Evolutionary conservation across 345 rosid genomes (phyloP).

Genomic region (Populus euphratica): DNA sequence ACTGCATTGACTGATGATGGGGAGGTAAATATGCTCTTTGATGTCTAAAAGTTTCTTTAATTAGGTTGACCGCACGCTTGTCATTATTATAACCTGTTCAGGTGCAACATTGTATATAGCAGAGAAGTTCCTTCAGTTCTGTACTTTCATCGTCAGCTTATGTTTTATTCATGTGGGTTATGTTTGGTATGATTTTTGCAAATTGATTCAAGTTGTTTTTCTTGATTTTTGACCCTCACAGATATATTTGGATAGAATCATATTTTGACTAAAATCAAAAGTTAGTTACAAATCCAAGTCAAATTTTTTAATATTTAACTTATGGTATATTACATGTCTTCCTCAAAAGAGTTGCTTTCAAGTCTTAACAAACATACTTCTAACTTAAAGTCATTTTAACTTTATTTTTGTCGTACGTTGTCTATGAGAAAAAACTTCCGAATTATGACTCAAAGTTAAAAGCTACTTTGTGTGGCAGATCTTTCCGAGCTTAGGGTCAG

Average conservation of each 20-base stretch:
- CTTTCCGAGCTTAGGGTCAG: not conserved
- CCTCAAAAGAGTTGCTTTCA: too few species aligned
- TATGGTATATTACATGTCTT: too few species aligned
- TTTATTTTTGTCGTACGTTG: too few species aligned
- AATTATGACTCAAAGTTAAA: too few species aligned
- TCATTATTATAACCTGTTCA: not conserved
- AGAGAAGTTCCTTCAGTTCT: conserved; percentile 1
- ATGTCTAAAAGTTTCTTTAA: conserved; percentile 1
- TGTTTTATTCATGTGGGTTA: not conserved
- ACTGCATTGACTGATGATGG: conserved; percentile 78
- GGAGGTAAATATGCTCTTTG: conserved; percentile 49
- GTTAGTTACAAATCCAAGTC: too few species aligned
- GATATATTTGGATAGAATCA: too few species aligned
- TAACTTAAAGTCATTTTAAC: too few species aligned
- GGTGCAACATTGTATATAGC: not conserved
- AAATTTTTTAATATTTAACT: too few species aligned
- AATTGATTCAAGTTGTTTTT: not conserved
- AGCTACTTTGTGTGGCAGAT: not conserved
- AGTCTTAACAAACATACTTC: too few species aligned
- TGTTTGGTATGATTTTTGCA: not conserved
- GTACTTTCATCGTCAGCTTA: not conserved
- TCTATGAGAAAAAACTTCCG: too few species aligned
- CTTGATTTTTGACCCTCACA: not conserved
- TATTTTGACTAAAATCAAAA: too few species aligned
- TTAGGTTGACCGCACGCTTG: not conserved